Evolutionary conservation across 495 filamentous ascomycete species (phyloP).

Genomic region (Xylaria longipes): DNA sequence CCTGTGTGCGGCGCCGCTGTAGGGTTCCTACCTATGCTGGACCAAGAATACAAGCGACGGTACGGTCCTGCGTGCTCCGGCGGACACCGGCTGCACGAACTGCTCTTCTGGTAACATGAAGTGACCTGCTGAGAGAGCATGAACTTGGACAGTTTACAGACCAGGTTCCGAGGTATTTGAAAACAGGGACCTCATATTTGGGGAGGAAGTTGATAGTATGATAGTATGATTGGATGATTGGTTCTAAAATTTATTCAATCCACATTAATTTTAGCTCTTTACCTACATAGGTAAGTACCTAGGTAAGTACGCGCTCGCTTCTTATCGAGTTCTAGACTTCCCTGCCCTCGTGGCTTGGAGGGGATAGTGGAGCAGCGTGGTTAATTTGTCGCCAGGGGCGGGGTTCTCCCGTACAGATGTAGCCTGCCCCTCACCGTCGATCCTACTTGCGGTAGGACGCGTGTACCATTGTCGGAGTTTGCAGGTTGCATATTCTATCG

Average conservation of each 20-base stretch:
- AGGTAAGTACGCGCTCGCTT: background rate
- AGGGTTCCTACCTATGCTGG: slow-evolving; percentile 43
- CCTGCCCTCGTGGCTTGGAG: slow-evolving; percentile 2
- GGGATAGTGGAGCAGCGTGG: no score
- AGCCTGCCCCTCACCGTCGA: no score
- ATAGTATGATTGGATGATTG: background rate
- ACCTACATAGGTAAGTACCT: no score
- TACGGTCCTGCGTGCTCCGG: slow-evolving; percentile 33
- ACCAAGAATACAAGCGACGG: slow-evolving; percentile 47
- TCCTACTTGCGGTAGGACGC: no score
- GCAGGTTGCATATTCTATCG: no score
- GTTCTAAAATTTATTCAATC: background rate
- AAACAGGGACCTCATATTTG: background rate
- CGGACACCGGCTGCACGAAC: slow-evolving; percentile 43
- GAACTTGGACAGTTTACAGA: slow-evolving; percentile 50
- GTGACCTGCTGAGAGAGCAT: slow-evolving; percentile 52
- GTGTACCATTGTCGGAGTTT: no score
- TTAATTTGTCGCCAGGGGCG: no score
- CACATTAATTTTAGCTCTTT: background rate
- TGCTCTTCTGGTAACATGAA: slow-evolving; percentile 49
- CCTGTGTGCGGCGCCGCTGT: no score
- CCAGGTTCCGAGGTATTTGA: background rate
- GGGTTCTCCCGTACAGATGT: no score
- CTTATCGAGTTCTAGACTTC: background rate
- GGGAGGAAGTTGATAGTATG: background rate